phyloP scores from a whole-genome alignment of 768 basidiomycete genomes.

The Cytidiella melzeri region DNA sequence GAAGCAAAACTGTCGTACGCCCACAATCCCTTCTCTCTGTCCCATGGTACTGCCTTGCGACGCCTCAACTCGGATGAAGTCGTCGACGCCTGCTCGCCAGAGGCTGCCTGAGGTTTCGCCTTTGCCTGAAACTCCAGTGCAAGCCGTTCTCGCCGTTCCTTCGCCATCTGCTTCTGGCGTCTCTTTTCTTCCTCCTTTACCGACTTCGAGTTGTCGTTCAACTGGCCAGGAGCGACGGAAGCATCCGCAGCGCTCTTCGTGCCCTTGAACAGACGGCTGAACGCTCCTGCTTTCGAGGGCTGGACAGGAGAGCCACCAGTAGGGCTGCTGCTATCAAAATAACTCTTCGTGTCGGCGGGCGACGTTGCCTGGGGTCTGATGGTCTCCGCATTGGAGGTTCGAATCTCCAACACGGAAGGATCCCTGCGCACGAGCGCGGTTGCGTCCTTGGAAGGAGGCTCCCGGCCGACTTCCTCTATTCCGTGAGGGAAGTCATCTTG shows the following conservation, averaged over 20 bases:
- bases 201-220: background rate
- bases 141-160: conserved; percentile 34
- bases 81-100: conserved; percentile 10
- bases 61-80: conserved; percentile 1
- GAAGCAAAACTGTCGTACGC: no score
- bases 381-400: background rate
- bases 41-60: conserved; percentile 3
- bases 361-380: background rate
- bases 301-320: background rate
- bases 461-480: background rate
- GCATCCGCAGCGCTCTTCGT: background rate
- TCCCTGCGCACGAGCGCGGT: background rate
- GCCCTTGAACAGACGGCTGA: background rate
- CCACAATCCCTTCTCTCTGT: conserved; percentile 18
- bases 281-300: background rate
- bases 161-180: conserved; percentile 36
- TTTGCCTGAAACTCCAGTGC: conserved; percentile 40
- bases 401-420: background rate
- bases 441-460: background rate
- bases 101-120: conserved; percentile 24
- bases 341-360: background rate
- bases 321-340: background rate
- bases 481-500: background rate
- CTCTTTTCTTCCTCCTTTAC: conserved; percentile 34
- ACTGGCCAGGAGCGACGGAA: background rate